Evolutionary conservation across 495 filamentous ascomycete species (phyloP), one percentile per base, ranked within the genome.

Genomic region (Hypoxylon fuscum): DNA sequence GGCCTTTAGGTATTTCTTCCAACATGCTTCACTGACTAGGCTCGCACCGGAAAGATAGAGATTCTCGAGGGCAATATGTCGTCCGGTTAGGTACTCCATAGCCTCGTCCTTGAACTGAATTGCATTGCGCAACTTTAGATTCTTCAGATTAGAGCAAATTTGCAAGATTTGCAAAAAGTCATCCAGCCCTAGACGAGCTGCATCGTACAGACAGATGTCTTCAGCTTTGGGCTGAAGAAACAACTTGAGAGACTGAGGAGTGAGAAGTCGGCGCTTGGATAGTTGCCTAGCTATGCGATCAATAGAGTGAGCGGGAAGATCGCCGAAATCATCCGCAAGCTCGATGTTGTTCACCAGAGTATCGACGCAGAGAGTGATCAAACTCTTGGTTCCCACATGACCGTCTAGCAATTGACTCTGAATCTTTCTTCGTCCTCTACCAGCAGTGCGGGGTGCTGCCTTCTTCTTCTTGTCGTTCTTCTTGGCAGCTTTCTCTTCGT

Each of bases 51-150:
- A 85, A 4, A 97, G 64, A 71, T 73, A 91, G 74, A 77, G 86
- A 54, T 68, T 84, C 58, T 78, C 81, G 40, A 96, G 79, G 8
- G 82, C 65, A 34, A 87, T 76, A 35, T 88, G 74, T 18, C 89
- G 87, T 50, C 87, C 87, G 3, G 90, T 76, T 66, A 96, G 84
- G 72, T 91, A 96, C 15, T 94, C 81, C 68, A 96, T 79, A 21
- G 91, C 87, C 10, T 77, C 71, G 66, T 96, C 89, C 71, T 95
- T 96, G 81, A 96, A 87, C 64, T 95, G 91, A 29, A 91, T 87
- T n/a, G 86, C 90, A 68, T 93, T 91, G 34, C 86, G 84, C 40
- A 95, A 77, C 53, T 90, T 87, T 29, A 97, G 75, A 42, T 82
- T 81, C 48, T 83, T 84, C 29, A 96, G 76, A 11, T 74, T 79